A percentile compares a stretch with the other conserved stretches of the same genome.
Evolutionary conservation across 1,284 basidiomycete species (phyloP).

Genomic region (Puccinia horiana): DNA sequence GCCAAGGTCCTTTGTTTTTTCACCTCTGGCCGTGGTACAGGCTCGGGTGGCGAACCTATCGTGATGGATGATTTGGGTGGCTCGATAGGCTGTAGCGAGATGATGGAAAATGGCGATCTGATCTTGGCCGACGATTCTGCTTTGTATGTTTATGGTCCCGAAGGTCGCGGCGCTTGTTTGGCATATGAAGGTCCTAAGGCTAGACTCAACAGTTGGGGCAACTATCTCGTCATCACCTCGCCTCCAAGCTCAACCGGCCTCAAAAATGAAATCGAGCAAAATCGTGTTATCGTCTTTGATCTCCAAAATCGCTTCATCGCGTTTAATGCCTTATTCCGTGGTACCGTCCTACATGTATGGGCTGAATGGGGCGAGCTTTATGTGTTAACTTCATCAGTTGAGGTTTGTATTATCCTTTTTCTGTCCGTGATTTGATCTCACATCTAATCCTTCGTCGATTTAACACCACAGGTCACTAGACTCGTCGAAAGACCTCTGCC

Average conservation of each 20-base stretch:
- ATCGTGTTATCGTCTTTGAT: conserved; percentile 86
- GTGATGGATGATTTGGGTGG: conserved; percentile 83
- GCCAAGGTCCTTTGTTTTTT: conserved; percentile 76
- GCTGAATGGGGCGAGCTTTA: conserved; percentile 77
- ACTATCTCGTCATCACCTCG: conserved; percentile 84
- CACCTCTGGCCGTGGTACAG: conserved; percentile 70
- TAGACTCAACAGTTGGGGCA: conserved; percentile 57
- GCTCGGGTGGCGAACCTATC: conserved; percentile 66
- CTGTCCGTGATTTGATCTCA: not conserved
- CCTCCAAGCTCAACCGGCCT: conserved; percentile 67
- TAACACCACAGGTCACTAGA: conserved; percentile 38
- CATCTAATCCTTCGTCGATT: not conserved
- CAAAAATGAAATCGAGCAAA: conserved; percentile 64
- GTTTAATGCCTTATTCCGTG: conserved; percentile 74
- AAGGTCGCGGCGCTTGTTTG: conserved; percentile 80
- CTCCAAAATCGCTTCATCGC: conserved; percentile 88
- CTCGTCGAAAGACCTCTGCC: conserved; percentile 77
- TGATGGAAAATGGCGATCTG: conserved; percentile 68
- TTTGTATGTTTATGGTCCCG: conserved; percentile 79
- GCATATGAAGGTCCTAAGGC: conserved; percentile 84
- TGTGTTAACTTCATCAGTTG: conserved; percentile 73
- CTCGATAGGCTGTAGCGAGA: conserved; percentile 75
- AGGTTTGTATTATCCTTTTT: conserved; percentile 61
- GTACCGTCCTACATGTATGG: conserved; percentile 76
- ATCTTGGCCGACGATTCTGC: conserved; percentile 89